phyloP scores from a whole-genome alignment of 805 yeast genomes.

The Priceomyces melissophilus region DNA sequence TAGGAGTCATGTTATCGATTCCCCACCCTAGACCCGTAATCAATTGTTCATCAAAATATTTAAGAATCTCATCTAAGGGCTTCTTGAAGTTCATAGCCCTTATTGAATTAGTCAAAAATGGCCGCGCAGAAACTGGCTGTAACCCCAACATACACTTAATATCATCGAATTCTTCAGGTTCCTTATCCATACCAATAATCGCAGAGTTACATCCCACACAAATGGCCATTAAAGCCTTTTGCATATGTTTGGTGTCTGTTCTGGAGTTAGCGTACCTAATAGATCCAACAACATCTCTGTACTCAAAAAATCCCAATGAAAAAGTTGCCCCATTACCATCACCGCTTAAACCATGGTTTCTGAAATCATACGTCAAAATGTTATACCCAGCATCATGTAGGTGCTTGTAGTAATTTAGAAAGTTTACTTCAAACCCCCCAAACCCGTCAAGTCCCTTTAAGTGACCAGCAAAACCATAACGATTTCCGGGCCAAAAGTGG shows the following conservation, averaged over 20 bases:
- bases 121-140: constrained; percentile 5
- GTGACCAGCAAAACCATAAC: constrained; percentile 6
- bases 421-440: constrained; percentile 7
- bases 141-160: constrained; percentile 3
- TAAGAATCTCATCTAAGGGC: not conserved
- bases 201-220: constrained; percentile 7
- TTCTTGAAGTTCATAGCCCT: not conserved
- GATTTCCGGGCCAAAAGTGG: constrained; percentile 7
- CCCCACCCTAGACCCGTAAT: not conserved
- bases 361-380: constrained; percentile 5
- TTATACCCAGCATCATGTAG: constrained; percentile 7
- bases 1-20: constrained; percentile 3
- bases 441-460: constrained; percentile 1
- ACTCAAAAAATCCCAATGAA: constrained; percentile 3
- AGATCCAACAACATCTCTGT: constrained; percentile 8
- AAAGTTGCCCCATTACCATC: constrained; percentile 5
- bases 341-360: constrained; percentile 7
- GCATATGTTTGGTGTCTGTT: constrained; percentile 6
- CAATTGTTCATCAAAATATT: constrained; percentile 1
- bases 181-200: constrained; percentile 3
- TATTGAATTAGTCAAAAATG: constrained; percentile 2
- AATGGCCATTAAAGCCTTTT: constrained; percentile 3
- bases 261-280: constrained; percentile 5
- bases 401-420: constrained; percentile 2
- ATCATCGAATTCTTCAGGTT: constrained; percentile 5